phyloP scores from a whole-genome alignment of 805 yeast genomes.

The Dipodascopsis uninucleata region DNA sequence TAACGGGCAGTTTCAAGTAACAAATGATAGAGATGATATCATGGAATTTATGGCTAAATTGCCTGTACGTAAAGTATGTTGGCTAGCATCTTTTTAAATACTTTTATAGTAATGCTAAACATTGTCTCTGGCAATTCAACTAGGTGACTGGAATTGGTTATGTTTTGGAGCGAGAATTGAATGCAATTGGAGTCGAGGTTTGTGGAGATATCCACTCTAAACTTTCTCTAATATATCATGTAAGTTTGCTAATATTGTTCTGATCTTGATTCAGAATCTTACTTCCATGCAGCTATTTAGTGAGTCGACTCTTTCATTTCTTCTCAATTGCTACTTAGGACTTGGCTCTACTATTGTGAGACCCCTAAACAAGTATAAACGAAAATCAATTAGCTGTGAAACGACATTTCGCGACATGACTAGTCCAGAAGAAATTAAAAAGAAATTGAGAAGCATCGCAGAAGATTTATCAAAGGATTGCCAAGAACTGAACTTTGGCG shows the following conservation, averaged over 20 bases:
- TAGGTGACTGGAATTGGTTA: slow-evolving; percentile 30
- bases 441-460: slow-evolving; percentile 19
- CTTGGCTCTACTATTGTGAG: slow-evolving; percentile 28
- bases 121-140: no score
- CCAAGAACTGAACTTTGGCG: slow-evolving; percentile 18
- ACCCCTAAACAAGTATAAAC: slow-evolving; percentile 25
- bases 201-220: slow-evolving; percentile 28
- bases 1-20: slow-evolving; percentile 29
- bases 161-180: slow-evolving; percentile 31
- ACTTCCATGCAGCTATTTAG: slow-evolving; percentile 12
- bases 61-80: slow-evolving; percentile 27
- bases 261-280: neutral
- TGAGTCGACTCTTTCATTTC: slow-evolving; percentile 15
- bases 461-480: slow-evolving; percentile 28
- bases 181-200: slow-evolving; percentile 23
- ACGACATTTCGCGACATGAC: slow-evolving; percentile 25
- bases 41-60: slow-evolving; percentile 26
- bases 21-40: slow-evolving; percentile 14
- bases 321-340: slow-evolving; percentile 28
- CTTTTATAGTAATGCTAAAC: neutral
- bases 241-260: neutral
- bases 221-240: slow-evolving; percentile 8
- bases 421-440: slow-evolving; percentile 6
- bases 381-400: slow-evolving; percentile 31
- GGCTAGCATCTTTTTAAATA: neutral